Percentiles rank a stretch among this genome's conserved stretches.
Conservation (phyloP, 768 basidiomycete species). For the Mycena vitilis region DNA sequence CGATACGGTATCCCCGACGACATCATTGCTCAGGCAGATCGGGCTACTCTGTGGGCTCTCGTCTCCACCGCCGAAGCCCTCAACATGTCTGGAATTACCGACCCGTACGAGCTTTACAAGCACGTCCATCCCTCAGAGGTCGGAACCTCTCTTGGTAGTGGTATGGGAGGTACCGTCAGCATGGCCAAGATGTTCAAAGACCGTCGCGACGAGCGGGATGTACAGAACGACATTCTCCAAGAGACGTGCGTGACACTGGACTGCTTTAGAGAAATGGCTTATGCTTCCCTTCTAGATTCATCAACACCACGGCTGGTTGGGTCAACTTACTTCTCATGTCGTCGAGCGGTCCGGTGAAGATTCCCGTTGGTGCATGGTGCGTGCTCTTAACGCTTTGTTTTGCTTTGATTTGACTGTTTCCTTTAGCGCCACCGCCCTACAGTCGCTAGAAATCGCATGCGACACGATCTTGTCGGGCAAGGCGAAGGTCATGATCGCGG, state of each 20-base stretch:
- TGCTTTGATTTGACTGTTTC: conserved; percentile 16
- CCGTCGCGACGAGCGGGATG: conserved; percentile 96
- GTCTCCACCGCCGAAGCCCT: conserved; percentile 95
- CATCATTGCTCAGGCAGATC: conserved; percentile 94
- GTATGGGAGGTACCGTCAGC: conserved; percentile 96
- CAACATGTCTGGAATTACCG: conserved; percentile 96
- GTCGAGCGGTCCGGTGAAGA: conserved; percentile 97
- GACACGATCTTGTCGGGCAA: conserved; percentile 95
- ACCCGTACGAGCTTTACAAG: conserved; percentile 98
- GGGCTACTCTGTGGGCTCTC: conserved; percentile 93
- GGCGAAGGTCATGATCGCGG: conserved; percentile 99
- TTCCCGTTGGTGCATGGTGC: conserved; percentile 98
- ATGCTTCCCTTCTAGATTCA: conserved; percentile 72
- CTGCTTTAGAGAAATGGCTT: conserved; percentile 6
- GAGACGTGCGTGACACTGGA: conserved; percentile 79
- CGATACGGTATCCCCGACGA: conserved; percentile 98
- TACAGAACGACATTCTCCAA: conserved; percentile 98
- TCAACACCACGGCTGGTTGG: conserved; percentile 99
- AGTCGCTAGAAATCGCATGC: conserved; percentile 98
- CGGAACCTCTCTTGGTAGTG: conserved; percentile 93
- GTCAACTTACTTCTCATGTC: conserved; percentile 94
- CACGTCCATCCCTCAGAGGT: conserved; percentile 97
- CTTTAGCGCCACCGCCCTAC: conserved; percentile 90
- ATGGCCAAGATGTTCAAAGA: conserved; percentile 99
- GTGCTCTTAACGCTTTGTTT: conserved; percentile 38